Evolutionary conservation across 208 protist species (phyloP).

Genomic region (Leishmania gerbilli): DNA sequence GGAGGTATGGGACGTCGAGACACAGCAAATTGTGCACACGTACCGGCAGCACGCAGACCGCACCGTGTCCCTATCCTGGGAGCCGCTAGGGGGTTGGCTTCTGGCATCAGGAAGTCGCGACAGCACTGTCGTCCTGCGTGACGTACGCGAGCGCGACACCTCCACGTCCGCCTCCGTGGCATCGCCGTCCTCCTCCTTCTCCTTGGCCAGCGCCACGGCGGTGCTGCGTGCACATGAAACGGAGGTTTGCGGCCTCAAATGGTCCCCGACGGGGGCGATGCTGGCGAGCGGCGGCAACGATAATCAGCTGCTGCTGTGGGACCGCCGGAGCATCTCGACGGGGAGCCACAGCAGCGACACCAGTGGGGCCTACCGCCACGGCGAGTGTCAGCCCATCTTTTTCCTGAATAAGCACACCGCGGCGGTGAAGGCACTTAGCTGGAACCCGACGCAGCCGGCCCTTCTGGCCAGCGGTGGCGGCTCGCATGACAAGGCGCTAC

Average conservation of each 20-base stretch:
- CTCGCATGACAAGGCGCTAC: slow-evolving; percentile 97
- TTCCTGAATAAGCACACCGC: slow-evolving; percentile 94
- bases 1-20: slow-evolving; percentile 93
- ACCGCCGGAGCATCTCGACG: slow-evolving; percentile 50
- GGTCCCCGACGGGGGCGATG: slow-evolving; percentile 91
- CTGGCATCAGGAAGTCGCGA: slow-evolving; percentile 95
- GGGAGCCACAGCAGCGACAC: not conserved
- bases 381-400: slow-evolving; percentile 61
- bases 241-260: slow-evolving; percentile 98
- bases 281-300: slow-evolving; percentile 99
- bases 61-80: slow-evolving; percentile 92
- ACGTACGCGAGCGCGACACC: slow-evolving; percentile 83
- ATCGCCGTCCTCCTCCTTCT: slow-evolving; percentile 13
- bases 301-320: slow-evolving; percentile 98
- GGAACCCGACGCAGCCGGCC: slow-evolving; percentile 95
- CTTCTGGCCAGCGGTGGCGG: slow-evolving; percentile 98
- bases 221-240: slow-evolving; percentile 90
- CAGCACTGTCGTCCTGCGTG: slow-evolving; percentile 94
- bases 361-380: slow-evolving; percentile 5
- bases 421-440: slow-evolving; percentile 99
- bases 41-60: slow-evolving; percentile 86
- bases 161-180: slow-evolving; percentile 1
- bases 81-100: slow-evolving; percentile 54
- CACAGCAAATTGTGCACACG: slow-evolving; percentile 68
- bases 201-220: slow-evolving; percentile 16